Conservation (phyloP, 768 basidiomycete species). For the Trametes meyenii region DNA sequence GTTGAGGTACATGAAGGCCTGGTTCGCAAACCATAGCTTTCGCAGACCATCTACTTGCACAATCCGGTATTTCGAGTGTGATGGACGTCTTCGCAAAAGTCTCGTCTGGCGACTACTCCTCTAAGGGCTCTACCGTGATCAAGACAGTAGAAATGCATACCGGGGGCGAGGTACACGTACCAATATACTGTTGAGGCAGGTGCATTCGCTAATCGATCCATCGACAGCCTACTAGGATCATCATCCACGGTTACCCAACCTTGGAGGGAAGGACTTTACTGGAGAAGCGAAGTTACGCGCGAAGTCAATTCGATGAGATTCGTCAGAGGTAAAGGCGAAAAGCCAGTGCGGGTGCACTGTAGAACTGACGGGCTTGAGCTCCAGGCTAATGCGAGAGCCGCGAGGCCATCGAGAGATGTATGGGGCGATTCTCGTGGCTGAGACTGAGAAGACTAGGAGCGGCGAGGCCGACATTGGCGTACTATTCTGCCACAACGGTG, state of each 20-base stretch:
- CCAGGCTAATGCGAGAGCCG: slow-evolving; percentile 43
- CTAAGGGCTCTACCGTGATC: slow-evolving; percentile 22
- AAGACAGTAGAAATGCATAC: slow-evolving; percentile 44
- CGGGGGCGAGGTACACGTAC: slow-evolving; percentile 38
- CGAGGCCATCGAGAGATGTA: slow-evolving; percentile 46
- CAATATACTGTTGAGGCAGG: neutral
- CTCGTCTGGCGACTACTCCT: neutral
- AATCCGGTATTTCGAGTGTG: neutral
- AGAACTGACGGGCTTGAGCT: neutral
- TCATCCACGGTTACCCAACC: slow-evolving; percentile 38
- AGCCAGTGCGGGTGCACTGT: neutral
- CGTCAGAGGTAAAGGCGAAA: slow-evolving; percentile 15
- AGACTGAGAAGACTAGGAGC: slow-evolving; percentile 38
- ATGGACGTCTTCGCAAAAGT: slow-evolving; percentile 18
- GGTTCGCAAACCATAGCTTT: no score
- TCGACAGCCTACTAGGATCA: slow-evolving; percentile 41
- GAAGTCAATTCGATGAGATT: slow-evolving; percentile 34
- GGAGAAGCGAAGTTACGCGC: slow-evolving; percentile 39
- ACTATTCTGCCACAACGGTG: slow-evolving; percentile 47
- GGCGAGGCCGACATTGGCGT: slow-evolving; percentile 45
- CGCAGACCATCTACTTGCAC: neutral
- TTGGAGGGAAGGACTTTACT: slow-evolving; percentile 39
- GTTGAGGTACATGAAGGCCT: no score
- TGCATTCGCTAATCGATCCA: neutral
- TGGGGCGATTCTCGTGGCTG: slow-evolving; percentile 40